phyloP scores from a whole-genome alignment of 371 early-diverging fungal species.

The Apophysomyces sp. region DNA sequence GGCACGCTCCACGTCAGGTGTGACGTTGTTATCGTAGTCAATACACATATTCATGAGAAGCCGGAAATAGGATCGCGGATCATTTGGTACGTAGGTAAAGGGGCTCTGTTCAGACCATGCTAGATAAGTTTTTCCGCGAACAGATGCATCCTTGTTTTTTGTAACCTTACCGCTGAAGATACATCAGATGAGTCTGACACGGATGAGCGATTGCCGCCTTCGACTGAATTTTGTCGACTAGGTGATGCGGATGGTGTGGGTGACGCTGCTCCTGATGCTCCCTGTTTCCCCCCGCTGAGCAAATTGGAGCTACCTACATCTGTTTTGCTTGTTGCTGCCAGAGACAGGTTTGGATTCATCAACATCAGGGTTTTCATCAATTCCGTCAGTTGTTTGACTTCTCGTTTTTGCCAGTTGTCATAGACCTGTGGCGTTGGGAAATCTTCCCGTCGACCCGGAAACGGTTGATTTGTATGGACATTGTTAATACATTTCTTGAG shows the following conservation, averaged over 20 bases:
- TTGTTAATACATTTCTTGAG: slow-evolving; percentile 49
- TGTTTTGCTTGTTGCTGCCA: slow-evolving; percentile 29
- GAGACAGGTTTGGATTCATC: slow-evolving; percentile 36
- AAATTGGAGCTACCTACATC: slow-evolving; percentile 40
- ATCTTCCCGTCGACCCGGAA: slow-evolving; percentile 51
- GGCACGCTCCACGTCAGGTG: slow-evolving; percentile 48
- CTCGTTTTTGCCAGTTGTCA: slow-evolving; percentile 47
- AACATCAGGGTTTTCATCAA: slow-evolving; percentile 48
- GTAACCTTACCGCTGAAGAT: too few species aligned
- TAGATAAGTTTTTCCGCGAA: too few species aligned
- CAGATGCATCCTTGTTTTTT: too few species aligned
- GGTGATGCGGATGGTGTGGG: background rate
- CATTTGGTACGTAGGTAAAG: slow-evolving; percentile 56
- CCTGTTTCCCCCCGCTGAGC: slow-evolving; percentile 14
- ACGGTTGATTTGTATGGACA: slow-evolving; percentile 45
- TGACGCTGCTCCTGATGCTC: background rate
- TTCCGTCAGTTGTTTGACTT: slow-evolving; percentile 44
- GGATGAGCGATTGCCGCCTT: background rate
- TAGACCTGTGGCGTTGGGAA: slow-evolving; percentile 39
- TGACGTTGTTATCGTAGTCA: slow-evolving; percentile 50
- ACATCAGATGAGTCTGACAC: background rate
- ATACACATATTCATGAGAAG: slow-evolving; percentile 58
- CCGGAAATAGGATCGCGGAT: slow-evolving; percentile 58
- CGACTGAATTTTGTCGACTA: background rate
- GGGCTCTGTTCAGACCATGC: slow-evolving; percentile 17